Conservation (phyloP, 2,329 filamentous ascomycete species). For the Gnomoniopsis sp. region DNA sequence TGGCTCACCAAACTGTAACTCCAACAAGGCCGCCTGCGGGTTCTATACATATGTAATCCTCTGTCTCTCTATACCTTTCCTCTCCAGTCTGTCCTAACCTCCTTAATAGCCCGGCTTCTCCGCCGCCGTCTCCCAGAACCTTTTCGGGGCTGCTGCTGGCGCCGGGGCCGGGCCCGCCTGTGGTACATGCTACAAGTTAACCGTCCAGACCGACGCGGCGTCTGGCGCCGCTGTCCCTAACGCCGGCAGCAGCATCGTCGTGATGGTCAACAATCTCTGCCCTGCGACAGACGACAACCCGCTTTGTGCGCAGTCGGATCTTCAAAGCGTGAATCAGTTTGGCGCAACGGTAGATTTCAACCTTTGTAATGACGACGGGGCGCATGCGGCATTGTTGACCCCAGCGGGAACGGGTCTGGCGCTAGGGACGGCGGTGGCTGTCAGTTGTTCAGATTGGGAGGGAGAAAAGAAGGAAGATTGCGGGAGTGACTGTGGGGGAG, state of each 20-base stretch:
- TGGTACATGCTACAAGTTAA: constrained; percentile 7
- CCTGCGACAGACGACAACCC: neutral
- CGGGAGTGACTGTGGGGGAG: constrained; percentile 2
- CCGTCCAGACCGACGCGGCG: neutral
- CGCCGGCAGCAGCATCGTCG: constrained; percentile 7
- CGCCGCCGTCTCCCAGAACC: constrained; percentile 7
- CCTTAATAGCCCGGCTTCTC: constrained; percentile 6
- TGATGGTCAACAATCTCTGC: constrained; percentile 12
- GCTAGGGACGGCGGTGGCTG: neutral
- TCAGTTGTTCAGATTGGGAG: constrained; percentile 4
- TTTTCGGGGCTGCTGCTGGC: constrained; percentile 4
- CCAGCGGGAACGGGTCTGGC: neutral
- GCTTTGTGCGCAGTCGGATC: constrained; percentile 7
- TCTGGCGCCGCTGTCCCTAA: constrained; percentile 4
- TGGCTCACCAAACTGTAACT: constrained; percentile 11
- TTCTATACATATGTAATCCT: constrained; percentile 10
- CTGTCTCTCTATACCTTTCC: no score
- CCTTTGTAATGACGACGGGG: constrained; percentile 10
- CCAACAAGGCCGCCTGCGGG: constrained; percentile 8
- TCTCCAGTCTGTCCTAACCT: no score
- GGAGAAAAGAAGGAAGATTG: constrained; percentile 6
- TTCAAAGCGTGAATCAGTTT: constrained; percentile 7
- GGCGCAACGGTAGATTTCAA: constrained; percentile 8
- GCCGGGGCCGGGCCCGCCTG: constrained; percentile 5
- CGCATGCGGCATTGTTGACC: constrained; percentile 7